These are phyloP conservation scores for Sporisorium reilianum DNA, from an alignment of 1,284 basidiomycete genomes.

Conservation along the genomic window DNA sequence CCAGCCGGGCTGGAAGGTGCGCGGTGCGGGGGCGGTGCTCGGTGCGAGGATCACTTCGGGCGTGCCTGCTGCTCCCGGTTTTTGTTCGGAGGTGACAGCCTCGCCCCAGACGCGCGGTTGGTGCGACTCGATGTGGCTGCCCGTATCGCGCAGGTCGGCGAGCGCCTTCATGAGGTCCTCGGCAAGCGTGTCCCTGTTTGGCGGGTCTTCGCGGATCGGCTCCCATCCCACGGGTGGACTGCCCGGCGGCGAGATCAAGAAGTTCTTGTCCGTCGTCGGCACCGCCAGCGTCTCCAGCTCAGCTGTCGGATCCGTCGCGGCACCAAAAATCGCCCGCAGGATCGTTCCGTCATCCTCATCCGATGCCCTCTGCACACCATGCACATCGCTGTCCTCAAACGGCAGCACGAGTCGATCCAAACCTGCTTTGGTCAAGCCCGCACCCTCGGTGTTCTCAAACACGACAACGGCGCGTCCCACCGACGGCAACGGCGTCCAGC, in stretches of 20 bases:
- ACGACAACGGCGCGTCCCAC: constrained; percentile 61
- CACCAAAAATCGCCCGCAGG: constrained; percentile 41
- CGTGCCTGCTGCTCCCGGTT: constrained; percentile 26
- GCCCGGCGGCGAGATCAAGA: constrained; percentile 97
- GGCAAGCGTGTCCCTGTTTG: constrained; percentile 86
- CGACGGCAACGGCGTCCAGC: constrained; percentile 60
- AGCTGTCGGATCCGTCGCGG: constrained; percentile 16
- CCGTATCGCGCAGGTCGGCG: constrained; percentile 56
- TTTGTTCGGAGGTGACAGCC: neutral
- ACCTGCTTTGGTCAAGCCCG: constrained; percentile 51
- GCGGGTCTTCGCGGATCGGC: constrained; percentile 88
- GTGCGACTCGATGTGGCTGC: constrained; percentile 52
- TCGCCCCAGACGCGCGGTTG: constrained; percentile 35
- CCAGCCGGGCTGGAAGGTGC: constrained; percentile 34
- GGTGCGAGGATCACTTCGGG: constrained; percentile 44
- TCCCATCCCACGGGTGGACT: constrained; percentile 98
- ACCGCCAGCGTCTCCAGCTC: constrained; percentile 53
- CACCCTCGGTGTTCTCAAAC: constrained; percentile 51
- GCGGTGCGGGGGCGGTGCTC: constrained; percentile 25
- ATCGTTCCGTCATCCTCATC: constrained; percentile 37
- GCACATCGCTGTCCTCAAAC: constrained; percentile 54
- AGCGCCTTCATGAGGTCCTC: constrained; percentile 80
- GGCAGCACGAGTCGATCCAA: constrained; percentile 57
- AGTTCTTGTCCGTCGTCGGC: constrained; percentile 87
- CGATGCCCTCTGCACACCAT: constrained; percentile 27